Conservation (phyloP, 106 monocot species). For the Dioscorea dumetorum region DNA sequence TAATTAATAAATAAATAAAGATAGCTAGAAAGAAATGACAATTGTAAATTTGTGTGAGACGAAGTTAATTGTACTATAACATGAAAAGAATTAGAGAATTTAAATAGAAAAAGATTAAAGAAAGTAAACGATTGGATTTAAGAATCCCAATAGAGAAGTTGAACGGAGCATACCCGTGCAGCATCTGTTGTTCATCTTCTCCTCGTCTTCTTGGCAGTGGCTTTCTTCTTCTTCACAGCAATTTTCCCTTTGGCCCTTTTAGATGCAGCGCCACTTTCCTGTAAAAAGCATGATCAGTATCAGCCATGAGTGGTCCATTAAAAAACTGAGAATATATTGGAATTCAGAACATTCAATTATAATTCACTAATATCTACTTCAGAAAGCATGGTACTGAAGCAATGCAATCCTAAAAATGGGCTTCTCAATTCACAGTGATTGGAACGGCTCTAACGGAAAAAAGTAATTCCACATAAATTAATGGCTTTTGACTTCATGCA, state of each 20-base stretch:
- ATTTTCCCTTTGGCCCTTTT: conserved; percentile 14
- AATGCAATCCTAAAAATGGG: not conserved
- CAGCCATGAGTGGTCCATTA: not conserved
- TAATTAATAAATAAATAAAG: too few species aligned
- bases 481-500: too few species aligned
- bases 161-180: not conserved
- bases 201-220: not conserved
- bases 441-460: not conserved
- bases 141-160: not conserved
- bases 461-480: not conserved
- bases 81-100: not conserved
- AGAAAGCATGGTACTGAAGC: not conserved
- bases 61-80: not conserved
- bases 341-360: not conserved
- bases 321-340: not conserved
- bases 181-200: not conserved
- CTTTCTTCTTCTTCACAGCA: conserved; percentile 8
- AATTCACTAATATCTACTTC: not conserved
- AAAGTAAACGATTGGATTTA: too few species aligned
- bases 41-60: not conserved
- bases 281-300: not conserved
- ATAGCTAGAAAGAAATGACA: not conserved
- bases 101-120: not conserved
- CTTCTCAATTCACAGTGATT: not conserved
- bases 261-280: conserved; percentile 24